Base-by-base conservation (phyloP, 305 asterid genomes). In the Fraxinus latifolia region DNA sequence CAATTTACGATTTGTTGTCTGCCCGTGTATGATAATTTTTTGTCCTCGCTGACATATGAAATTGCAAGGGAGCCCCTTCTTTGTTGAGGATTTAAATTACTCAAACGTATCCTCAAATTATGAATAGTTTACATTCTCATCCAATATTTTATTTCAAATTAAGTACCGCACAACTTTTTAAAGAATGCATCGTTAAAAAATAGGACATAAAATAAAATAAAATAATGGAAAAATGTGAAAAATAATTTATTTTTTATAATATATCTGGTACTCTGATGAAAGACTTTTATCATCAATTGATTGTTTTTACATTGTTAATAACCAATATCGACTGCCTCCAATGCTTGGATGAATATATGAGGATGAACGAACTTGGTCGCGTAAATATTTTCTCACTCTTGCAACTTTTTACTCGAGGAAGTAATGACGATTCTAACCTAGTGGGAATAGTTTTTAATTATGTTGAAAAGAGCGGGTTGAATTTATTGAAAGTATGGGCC, bases 1-100 rank as follows among this genome's bases (percentile, higher is more conserved):
- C 80, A 83, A 89, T 85, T 85, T 81, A 32, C 87, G 88, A 77
- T 86, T 86, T 27, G 74, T 67, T 27, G 84, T 78, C 23, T 17
- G 88, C 85, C 81, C 80, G 84, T 15, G 72, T 58, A 0, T 11
- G 17, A 27, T 14, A 32, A 32, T 5, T 0, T 29, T 5, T 68
- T 3, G 37, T 68, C 14, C 36, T 68, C 73, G 17, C 73, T 27
- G 68, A 53, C 7, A 5, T 11, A 6, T 68, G 75, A 31, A 70
- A 70, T 67, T 67, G 36, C 74, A 67, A 27, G 8, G 33, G 0
- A 27, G 37, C 9, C 74, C 74, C 31, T 65, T 7, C 73, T 23
- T 25, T 65, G n/a, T 9, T 8, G 17, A 9, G 36, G 6, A 27
- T 25, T 65, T 65, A 55, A 55, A 55, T 55, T 55, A 55, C 67